phyloP scores from a whole-genome alignment of 2,329 filamentous ascomycete species.

The Scleromitrula shiraiana region DNA sequence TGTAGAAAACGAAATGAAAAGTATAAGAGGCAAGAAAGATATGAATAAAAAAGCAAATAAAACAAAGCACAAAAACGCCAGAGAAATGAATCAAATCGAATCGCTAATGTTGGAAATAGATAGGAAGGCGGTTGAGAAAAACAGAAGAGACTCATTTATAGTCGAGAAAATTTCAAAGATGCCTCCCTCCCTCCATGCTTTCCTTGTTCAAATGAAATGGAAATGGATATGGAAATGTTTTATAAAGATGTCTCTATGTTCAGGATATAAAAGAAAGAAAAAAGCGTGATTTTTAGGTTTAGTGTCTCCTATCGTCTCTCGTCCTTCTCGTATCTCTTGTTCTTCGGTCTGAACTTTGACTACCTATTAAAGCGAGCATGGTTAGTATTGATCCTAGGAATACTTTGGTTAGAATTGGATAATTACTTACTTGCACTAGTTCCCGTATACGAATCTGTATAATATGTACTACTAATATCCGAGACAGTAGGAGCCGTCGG shows the following conservation, averaged over 20 bases:
- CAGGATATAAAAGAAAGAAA: neutral
- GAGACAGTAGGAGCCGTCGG: conserved; percentile 10
- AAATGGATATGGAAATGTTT: too few relatives aligned
- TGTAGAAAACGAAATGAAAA: neutral
- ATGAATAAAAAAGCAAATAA: neutral
- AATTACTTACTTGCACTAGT: conserved; percentile 28
- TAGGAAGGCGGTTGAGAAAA: too few relatives aligned
- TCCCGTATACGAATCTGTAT: conserved; percentile 28
- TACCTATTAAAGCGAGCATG: conserved; percentile 21
- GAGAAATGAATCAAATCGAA: conserved; percentile 4
- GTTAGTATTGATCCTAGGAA: conserved; percentile 2
- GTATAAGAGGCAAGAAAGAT: neutral
- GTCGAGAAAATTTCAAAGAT: neutral
- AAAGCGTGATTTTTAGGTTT: neutral
- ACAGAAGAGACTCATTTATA: neutral
- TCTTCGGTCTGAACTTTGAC: conserved; percentile 26
- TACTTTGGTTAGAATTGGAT: neutral
- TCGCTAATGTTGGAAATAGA: conserved; percentile 1
- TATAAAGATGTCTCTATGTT: too few relatives aligned
- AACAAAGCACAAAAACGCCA: conserved; percentile 1
- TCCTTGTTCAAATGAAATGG: neutral
- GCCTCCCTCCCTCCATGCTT: neutral
- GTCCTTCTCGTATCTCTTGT: conserved; percentile 19
- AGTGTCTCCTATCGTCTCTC: conserved; percentile 5
- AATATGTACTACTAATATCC: conserved; percentile 27